Evolutionary conservation across 768 basidiomycete genomes (phyloP).

Genomic region (Exsudoporus frostii): DNA sequence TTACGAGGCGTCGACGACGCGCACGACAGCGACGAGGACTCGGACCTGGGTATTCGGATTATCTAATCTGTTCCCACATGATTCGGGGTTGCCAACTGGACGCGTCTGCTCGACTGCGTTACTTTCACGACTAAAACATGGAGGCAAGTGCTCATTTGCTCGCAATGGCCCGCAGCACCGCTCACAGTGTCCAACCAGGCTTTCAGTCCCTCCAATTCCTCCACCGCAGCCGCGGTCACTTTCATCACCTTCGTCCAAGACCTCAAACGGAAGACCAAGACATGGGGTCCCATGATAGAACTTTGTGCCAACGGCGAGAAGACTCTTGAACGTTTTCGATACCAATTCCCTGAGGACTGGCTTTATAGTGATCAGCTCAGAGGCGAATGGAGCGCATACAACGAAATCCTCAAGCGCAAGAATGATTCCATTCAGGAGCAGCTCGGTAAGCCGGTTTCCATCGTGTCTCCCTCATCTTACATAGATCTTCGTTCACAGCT

Average conservation of each 20-base stretch:
- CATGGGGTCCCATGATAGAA: conserved; percentile 96
- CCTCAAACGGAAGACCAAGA: conserved; percentile 92
- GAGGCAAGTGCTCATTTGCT: conserved; percentile 19
- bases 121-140: conserved; percentile 25
- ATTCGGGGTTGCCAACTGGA: conserved; percentile 4
- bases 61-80: conserved; percentile 24
- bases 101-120: conserved; percentile 13
- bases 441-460: conserved; percentile 58
- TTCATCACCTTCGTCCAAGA: conserved; percentile 99
- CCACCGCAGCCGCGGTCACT: conserved; percentile 96
- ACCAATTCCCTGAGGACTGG: conserved; percentile 97
- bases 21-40: conserved; percentile 2
- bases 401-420: conserved; percentile 96
- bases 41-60: conserved; percentile 11
- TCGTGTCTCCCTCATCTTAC: conserved; percentile 7
- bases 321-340: conserved; percentile 94
- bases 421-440: conserved; percentile 99
- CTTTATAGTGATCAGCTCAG: conserved; percentile 96
- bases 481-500: conserved; percentile 43
- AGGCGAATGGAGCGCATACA: conserved; percentile 98
- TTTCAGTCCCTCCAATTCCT: conserved; percentile 78
- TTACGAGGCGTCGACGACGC: conserved; percentile 5
- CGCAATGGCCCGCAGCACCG: not conserved
- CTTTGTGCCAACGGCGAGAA: conserved; percentile 94
- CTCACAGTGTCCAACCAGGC: conserved; percentile 37